Evolutionary conservation across 2,329 filamentous ascomycete genomes (phyloP).

Genomic region (Colletotrichum cuscutae): DNA sequence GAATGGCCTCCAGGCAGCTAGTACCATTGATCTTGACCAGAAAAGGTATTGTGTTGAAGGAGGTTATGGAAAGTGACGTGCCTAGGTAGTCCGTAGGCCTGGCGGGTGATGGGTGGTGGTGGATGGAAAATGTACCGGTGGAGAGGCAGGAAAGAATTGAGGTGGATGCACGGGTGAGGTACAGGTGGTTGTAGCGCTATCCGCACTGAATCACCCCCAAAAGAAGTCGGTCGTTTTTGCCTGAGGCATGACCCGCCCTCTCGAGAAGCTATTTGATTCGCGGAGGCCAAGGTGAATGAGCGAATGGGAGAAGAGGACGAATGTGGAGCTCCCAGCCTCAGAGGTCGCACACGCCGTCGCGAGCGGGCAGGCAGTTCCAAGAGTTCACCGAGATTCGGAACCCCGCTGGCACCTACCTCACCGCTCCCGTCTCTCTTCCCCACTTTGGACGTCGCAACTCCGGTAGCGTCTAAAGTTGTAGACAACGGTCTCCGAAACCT

Average conservation of each 20-base stretch:
- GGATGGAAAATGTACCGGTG: slow-evolving; percentile 41
- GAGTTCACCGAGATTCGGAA: slow-evolving; percentile 31
- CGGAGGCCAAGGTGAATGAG: slow-evolving; percentile 1
- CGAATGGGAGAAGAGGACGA: slow-evolving; percentile 7
- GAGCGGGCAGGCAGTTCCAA: slow-evolving; percentile 2
- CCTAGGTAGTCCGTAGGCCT: slow-evolving; percentile 32
- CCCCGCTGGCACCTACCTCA: slow-evolving; percentile 21
- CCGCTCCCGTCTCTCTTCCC: slow-evolving; percentile 22
- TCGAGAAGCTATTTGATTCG: not conserved
- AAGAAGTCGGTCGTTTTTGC: slow-evolving; percentile 14
- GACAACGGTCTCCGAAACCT: not conserved
- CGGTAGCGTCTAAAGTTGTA: not conserved
- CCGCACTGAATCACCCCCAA: slow-evolving; percentile 34
- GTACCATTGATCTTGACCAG: slow-evolving; percentile 31
- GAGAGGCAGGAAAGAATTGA: slow-evolving; percentile 53
- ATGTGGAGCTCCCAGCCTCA: not conserved
- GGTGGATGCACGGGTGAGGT: slow-evolving; percentile 40
- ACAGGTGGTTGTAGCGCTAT: slow-evolving; percentile 36
- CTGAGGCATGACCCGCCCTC: slow-evolving; percentile 20
- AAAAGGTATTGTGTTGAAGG: slow-evolving; percentile 21
- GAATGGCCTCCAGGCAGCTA: slow-evolving; percentile 51
- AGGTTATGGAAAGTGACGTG: slow-evolving; percentile 27
- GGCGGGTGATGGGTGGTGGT: slow-evolving; percentile 34
- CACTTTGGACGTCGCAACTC: slow-evolving; percentile 18
- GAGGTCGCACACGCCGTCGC: slow-evolving; percentile 15